phyloP scores from a whole-genome alignment of 805 yeast genomes.

The Blastobotrys peoriensis region DNA sequence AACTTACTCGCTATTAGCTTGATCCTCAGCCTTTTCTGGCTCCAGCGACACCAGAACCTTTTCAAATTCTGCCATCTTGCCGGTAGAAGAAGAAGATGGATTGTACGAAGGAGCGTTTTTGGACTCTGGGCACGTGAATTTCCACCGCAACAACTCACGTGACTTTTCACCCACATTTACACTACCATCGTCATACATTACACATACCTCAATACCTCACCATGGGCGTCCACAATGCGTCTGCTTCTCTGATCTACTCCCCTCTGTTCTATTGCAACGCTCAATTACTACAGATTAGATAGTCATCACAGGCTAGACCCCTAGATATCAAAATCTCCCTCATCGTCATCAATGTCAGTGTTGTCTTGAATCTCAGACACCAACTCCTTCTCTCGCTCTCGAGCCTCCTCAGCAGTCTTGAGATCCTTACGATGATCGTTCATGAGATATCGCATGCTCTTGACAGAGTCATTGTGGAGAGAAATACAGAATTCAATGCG shows the following conservation, averaged over 20 bases:
- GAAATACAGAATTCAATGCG: slow-evolving; percentile 89
- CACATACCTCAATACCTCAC: too few relatives aligned
- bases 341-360: slow-evolving; percentile 38
- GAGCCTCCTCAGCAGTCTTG: slow-evolving; percentile 47
- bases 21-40: background rate
- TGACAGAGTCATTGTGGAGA: slow-evolving; percentile 85
- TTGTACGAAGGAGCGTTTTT: too few relatives aligned
- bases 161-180: too few relatives aligned
- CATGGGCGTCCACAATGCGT: too few relatives aligned
- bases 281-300: too few relatives aligned
- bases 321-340: slow-evolving; percentile 34
- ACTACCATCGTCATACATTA: too few relatives aligned
- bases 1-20: background rate
- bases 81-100: too few relatives aligned
- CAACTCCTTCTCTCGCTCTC: slow-evolving; percentile 49
- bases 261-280: too few relatives aligned
- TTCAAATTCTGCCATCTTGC: background rate
- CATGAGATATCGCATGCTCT: slow-evolving; percentile 88
- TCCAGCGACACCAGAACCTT: background rate
- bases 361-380: slow-evolving; percentile 40
- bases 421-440: slow-evolving; percentile 45
- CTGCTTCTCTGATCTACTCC: too few relatives aligned
- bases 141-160: too few relatives aligned
- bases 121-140: too few relatives aligned
- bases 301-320: too few relatives aligned